These are phyloP conservation scores for Pseudocercospora ulei DNA, from an alignment of 2,329 filamentous ascomycete species.

Conservation along the genomic window DNA sequence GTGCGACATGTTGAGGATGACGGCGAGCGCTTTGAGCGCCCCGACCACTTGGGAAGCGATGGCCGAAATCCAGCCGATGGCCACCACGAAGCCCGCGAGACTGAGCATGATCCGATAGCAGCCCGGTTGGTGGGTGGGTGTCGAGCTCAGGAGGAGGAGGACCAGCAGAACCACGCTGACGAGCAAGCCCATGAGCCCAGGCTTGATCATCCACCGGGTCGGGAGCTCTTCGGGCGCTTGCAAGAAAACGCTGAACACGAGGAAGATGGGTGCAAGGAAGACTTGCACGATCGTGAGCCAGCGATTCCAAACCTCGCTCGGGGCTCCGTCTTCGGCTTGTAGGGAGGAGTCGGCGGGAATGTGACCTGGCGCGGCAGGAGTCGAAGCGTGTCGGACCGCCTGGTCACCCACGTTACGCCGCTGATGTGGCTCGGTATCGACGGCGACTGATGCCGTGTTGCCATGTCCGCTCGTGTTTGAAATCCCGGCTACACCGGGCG, in stretches of 20 bases:
- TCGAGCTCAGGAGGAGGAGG: constrained; percentile 59
- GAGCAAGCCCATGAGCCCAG: constrained; percentile 38
- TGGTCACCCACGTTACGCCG: constrained; percentile 24
- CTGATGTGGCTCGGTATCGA: constrained; percentile 24
- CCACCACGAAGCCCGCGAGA: constrained; percentile 80
- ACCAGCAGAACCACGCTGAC: constrained; percentile 57
- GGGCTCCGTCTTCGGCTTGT: constrained; percentile 11
- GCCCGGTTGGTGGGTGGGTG: constrained; percentile 55
- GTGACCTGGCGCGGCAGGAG: constrained; percentile 2
- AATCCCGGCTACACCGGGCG: neutral
- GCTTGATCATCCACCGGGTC: constrained; percentile 49
- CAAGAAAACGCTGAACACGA: constrained; percentile 55
- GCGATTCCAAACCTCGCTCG: constrained; percentile 59
- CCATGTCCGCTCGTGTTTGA: constrained; percentile 29
- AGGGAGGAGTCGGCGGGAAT: constrained; percentile 13
- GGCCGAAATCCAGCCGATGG: constrained; percentile 91
- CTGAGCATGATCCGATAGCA: constrained; percentile 66
- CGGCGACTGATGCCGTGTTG: constrained; percentile 32
- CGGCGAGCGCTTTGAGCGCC: constrained; percentile 82
- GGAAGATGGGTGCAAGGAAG: constrained; percentile 77
- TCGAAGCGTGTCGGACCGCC: constrained; percentile 4
- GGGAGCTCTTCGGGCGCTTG: constrained; percentile 42
- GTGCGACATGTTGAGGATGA: constrained; percentile 86
- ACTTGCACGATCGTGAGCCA: constrained; percentile 82
- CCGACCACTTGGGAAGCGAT: constrained; percentile 94